A percentile compares a stretch with the other conserved stretches of the same genome.
Conservation (phyloP, 331 rosid genomes). For the Rhamnella rubrinervis region DNA sequence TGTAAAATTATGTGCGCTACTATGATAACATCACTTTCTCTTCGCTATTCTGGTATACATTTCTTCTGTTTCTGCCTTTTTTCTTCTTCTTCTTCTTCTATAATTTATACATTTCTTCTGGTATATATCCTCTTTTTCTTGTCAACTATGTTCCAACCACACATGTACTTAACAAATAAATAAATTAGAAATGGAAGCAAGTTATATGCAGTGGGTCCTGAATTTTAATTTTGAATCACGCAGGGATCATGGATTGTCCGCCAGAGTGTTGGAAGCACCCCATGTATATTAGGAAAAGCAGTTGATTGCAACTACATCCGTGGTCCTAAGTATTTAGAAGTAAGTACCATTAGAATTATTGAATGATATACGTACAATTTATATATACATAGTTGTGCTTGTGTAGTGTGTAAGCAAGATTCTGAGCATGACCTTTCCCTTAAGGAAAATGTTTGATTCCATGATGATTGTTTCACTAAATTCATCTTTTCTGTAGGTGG, state of each 20-base stretch:
- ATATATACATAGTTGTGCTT: too few species aligned
- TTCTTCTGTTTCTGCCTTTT: conserved; percentile 2
- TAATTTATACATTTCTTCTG: too few species aligned
- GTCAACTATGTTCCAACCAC: conserved; percentile 6
- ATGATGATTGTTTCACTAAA: conserved; percentile 10
- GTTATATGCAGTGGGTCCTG: conserved; percentile 1
- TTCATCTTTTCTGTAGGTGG: conserved; percentile 58
- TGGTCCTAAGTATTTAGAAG: conserved; percentile 88
- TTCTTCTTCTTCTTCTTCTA: too few species aligned
- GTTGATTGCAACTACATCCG: conserved; percentile 96
- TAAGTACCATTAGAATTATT: conserved; percentile 23
- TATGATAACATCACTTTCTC: not conserved
- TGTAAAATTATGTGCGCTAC: not conserved
- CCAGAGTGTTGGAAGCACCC: conserved; percentile 98
- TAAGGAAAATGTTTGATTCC: conserved; percentile 10
- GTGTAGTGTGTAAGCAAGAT: not conserved
- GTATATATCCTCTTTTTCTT: conserved; percentile 4
- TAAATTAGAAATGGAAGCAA: not conserved
- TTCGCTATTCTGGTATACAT: not conserved
- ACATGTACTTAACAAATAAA: not conserved
- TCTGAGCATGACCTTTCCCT: not conserved
- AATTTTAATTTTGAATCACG: conserved; percentile 33
- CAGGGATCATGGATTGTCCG: conserved; percentile 99
- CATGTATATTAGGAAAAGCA: conserved; percentile 97
- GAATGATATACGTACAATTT: too few species aligned